Evolutionary conservation across 1,139 yeast species (phyloP).

Genomic region (Kurtzmaniella quercitrusa): DNA sequence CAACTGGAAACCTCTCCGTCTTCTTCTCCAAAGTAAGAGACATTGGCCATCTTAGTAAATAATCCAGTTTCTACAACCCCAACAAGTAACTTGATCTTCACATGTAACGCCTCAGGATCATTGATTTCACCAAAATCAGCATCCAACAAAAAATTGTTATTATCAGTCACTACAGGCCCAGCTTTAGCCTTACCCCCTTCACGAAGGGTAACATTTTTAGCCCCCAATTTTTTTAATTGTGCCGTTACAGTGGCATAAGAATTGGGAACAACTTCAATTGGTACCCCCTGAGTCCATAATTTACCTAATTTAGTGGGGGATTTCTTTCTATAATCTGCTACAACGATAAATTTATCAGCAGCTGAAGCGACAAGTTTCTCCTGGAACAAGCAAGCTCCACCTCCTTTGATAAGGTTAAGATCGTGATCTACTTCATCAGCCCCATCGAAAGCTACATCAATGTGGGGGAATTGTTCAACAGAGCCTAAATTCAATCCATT

Average conservation of each 20-base stretch:
- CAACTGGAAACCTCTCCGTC: conserved; percentile 54
- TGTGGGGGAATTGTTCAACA: conserved; percentile 72
- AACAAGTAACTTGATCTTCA: conserved; percentile 64
- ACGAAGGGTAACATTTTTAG: conserved; percentile 62
- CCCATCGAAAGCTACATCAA: conserved; percentile 96
- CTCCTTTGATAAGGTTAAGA: conserved; percentile 92
- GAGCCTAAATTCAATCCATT: conserved; percentile 78
- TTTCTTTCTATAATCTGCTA: conserved; percentile 88
- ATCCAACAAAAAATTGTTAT: conserved; percentile 88
- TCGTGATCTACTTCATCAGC: conserved; percentile 91
- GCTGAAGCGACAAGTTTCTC: conserved; percentile 90
- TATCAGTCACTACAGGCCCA: conserved; percentile 97
- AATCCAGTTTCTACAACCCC: conserved; percentile 98
- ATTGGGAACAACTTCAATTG: conserved; percentile 91
- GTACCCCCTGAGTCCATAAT: conserved; percentile 87
- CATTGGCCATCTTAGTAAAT: conserved; percentile 66
- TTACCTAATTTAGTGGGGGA: conserved; percentile 64
- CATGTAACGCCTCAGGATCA: conserved; percentile 58
- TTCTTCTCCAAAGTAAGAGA: conserved; percentile 85
- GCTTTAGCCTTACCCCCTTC: conserved; percentile 92
- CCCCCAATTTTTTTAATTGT: conserved; percentile 65
- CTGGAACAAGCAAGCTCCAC: conserved; percentile 97
- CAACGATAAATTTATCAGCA: conserved; percentile 73
- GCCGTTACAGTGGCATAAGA: conserved; percentile 73
- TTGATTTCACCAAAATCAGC: conserved; percentile 83